Evolutionary conservation across 2,329 filamentous ascomycete genomes (phyloP).

Genomic region (Tolypocladium ovalisporum): DNA sequence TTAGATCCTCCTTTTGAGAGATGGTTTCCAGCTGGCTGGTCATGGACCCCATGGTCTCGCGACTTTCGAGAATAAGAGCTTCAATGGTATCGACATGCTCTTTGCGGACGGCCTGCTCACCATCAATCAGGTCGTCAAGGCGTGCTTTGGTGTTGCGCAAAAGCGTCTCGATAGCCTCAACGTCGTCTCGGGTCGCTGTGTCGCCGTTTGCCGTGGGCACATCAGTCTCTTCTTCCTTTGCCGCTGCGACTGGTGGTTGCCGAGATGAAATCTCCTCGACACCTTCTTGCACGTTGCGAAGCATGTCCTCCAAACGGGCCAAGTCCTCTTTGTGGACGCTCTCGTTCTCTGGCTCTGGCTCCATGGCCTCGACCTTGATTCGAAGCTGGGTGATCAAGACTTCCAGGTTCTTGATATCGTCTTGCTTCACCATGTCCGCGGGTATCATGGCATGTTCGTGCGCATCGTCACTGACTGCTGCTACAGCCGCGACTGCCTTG

Average conservation of each 20-base stretch:
- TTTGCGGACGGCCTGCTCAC: conserved; percentile 58
- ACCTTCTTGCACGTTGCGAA: conserved; percentile 34
- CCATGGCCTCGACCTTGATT: conserved; percentile 61
- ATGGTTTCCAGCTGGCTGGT: conserved; percentile 56
- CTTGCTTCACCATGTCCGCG: conserved; percentile 46
- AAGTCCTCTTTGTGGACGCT: conserved; percentile 43
- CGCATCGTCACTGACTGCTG: conserved; percentile 15
- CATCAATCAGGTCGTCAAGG: conserved; percentile 68
- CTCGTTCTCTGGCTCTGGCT: conserved; percentile 17
- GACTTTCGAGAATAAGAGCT: conserved; percentile 56
- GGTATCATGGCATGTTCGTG: conserved; percentile 20
- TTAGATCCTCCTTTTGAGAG: conserved; percentile 69
- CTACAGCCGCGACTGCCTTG: conserved; percentile 45
- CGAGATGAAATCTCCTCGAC: conserved; percentile 32
- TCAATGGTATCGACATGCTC: conserved; percentile 59
- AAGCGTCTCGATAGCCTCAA: conserved; percentile 82
- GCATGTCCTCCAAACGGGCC: conserved; percentile 40
- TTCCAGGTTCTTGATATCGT: conserved; percentile 80
- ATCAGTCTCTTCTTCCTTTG: conserved; percentile 11
- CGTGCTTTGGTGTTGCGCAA: conserved; percentile 81
- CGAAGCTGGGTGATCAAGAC: conserved; percentile 70
- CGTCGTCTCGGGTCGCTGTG: conserved; percentile 58
- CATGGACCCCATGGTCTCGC: conserved; percentile 59
- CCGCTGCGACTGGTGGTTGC: conserved; percentile 10
- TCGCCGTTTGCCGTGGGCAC: conserved; percentile 14